phyloP scores from a whole-genome alignment of 768 basidiomycete species.

The Obba rivulosa region DNA sequence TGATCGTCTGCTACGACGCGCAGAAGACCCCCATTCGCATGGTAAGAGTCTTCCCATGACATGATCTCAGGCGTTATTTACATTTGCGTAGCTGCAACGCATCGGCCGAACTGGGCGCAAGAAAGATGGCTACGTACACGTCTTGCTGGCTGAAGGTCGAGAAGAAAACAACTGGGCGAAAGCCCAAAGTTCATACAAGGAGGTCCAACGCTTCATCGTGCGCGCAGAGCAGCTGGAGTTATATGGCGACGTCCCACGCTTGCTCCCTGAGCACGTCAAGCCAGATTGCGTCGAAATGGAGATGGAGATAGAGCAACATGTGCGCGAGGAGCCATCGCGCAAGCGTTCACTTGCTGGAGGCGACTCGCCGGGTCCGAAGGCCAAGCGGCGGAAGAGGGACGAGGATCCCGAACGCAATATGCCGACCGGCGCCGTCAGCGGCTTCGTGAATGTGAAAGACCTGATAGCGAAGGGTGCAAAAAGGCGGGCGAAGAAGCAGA shows the following conservation, averaged over 20 bases:
- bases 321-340: constrained; percentile 38
- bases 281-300: constrained; percentile 74
- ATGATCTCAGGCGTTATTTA: neutral
- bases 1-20: constrained; percentile 94
- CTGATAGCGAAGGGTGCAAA: constrained; percentile 49
- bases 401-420: constrained; percentile 66
- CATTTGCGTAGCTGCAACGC: constrained; percentile 72
- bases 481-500: constrained; percentile 37
- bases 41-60: constrained; percentile 43
- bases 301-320: constrained; percentile 75
- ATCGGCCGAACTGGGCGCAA: constrained; percentile 94
- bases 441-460: constrained; percentile 67
- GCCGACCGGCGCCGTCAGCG: constrained; percentile 62
- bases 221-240: constrained; percentile 85
- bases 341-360: constrained; percentile 27
- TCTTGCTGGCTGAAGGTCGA: constrained; percentile 83
- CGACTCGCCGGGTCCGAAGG: constrained; percentile 23
- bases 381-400: constrained; percentile 65
- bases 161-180: constrained; percentile 90
- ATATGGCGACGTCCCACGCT: constrained; percentile 85
- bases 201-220: constrained; percentile 84
- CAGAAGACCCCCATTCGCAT: constrained; percentile 95
- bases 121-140: constrained; percentile 83
- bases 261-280: constrained; percentile 73
- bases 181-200: constrained; percentile 79